A percentile compares a stretch with the other conserved stretches of the same genome.
These are phyloP conservation scores for Dactylellina haptotyla DNA, from an alignment of 2,329 filamentous ascomycete genomes.

Conservation along the genomic window DNA sequence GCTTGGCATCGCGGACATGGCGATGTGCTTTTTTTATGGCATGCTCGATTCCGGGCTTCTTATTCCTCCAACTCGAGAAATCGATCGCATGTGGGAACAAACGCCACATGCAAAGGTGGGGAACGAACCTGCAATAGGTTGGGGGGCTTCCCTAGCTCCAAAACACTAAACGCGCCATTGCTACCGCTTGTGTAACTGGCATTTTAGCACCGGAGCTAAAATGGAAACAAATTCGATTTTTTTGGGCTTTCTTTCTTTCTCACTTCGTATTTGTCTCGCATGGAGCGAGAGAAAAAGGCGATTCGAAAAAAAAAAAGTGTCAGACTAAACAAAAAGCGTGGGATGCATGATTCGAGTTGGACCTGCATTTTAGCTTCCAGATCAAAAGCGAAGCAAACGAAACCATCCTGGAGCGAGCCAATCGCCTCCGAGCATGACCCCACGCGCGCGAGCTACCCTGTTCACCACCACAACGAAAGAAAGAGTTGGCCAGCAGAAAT, in stretches of 20 bases:
- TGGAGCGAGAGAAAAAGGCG: not conserved
- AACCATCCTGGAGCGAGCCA: conserved; percentile 27
- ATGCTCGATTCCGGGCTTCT: conserved; percentile 37
- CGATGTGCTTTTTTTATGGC: conserved; percentile 1
- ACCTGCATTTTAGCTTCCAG: conserved; percentile 41
- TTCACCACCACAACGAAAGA: conserved; percentile 5
- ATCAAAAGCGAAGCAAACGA: conserved; percentile 38
- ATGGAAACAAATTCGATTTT: not conserved
- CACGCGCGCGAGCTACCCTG: conserved; percentile 26
- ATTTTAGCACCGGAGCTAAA: not conserved
- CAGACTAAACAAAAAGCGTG: conserved; percentile 12
- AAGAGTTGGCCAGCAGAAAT: not conserved
- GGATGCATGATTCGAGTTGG: conserved; percentile 31
- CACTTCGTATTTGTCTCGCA: not conserved
- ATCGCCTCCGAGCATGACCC: conserved; percentile 30
- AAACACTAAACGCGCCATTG: conserved; percentile 5
- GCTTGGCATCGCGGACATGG: conserved; percentile 3
- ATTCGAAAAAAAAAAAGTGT: conserved; percentile 1
- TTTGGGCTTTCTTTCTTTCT: not conserved
- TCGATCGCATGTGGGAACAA: not conserved
- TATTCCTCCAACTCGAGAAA: conserved; percentile 15
- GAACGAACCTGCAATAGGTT: not conserved
- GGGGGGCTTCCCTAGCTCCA: too few relatives aligned
- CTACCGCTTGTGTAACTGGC: conserved; percentile 19
- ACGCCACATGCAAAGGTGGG: conserved; percentile 22